Base-by-base conservation (phyloP, 2,329 filamentous ascomycete species). In the Septoria linicola region DNA sequence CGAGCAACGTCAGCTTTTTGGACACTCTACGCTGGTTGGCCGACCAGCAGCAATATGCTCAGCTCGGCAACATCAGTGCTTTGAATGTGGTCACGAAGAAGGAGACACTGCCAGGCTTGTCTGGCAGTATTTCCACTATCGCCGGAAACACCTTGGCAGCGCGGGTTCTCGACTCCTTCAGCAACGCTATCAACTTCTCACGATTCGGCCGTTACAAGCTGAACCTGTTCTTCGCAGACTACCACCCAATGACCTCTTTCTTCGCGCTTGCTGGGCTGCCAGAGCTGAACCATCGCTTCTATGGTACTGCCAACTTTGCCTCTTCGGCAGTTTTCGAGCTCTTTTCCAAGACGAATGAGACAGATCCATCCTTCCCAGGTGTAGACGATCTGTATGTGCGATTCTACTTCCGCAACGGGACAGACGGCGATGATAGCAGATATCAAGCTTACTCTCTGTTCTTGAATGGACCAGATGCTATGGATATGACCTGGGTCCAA, bases 321-420 rank as follows among this genome's bases (percentile, higher is more conserved):
- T 73, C 75, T 5, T 75, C 74, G 2, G 69, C 78, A 41, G 68
- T 76, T 5, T 76, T 81, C 46, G 79, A 82, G 59, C 68, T 82
- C 8, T 80, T 74, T 63, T 75, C 73, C 50, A 63, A 70, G 37
- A 66, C 68, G 10, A 66, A 69, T 39, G 51, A 57, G 20, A 44
- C 51, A 2, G 11, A 43, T 8, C 39, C 50, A 17, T 27, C 43
- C 6, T 49, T 51, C 32, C 78, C 76, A 48, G 43, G 55, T 11
- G 60, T 61, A 0, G 63, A 68, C 2, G 70, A 81, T 17, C 71
- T 84, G 34, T 79, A 69, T 65, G 75, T 83, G 23, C 74, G 78
- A 16, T 81, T 83, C 63, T 69, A 75, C 50, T 76, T 80, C 66
- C 78, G 77, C 59, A 83, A 84, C 59, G 79, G 78, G 41, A 80